Base-by-base conservation (phyloP, 495 filamentous ascomycete species). In the Apodospora peruviana region DNA sequence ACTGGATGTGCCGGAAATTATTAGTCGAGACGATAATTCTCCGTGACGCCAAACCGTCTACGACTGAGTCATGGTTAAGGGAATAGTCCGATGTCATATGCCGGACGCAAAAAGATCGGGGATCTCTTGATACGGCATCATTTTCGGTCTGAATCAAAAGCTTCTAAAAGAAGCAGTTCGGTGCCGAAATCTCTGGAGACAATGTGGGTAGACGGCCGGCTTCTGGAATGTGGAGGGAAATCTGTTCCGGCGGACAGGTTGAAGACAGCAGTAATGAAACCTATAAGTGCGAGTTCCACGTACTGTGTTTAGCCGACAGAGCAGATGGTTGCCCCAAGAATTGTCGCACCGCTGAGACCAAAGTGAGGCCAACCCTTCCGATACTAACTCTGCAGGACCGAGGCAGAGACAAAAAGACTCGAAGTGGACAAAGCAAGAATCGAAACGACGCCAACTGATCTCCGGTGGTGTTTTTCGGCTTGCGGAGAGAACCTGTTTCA, bases 11-110 rank as follows among this genome's bases (percentile, higher is more conserved):
- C 40, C 40, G 40, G 40, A 42, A 18, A 42, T 7, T 42, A 22
- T 21, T 42, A 12, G 21, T 5, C 40, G 4, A 20, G 40, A 5
- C 5, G 17, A n/a, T 16, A 44, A 29, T 29, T 44, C 42, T 29
- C 42, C 42, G 42, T 14, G 42, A 44, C 7, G 14, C 42, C 23
- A 23, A 44, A 34, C 42, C 42, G 23, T 34, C 42, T 29, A 44
- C 42, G 14, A 4, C 25, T 44, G 11, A 44, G 9, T 41, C 39
- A 23, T 41, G 39, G 39, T 41, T 41, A 22, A 8, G 39, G 39
- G 39, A 23, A 24, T 41, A 22, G 39, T 10, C 14, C 19, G 39
- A 23, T 41, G 19, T 9, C 9, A 41, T 41, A 24, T 41, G 39
- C 39, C 39, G 39, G 39, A 4, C 14, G 8, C 8, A 38, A 14